Percentiles rank a stretch among this genome's conserved stretches.
phyloP scores from a whole-genome alignment of 192 early-diverging fungal genomes.

The Mycoemilia scoparia region DNA sequence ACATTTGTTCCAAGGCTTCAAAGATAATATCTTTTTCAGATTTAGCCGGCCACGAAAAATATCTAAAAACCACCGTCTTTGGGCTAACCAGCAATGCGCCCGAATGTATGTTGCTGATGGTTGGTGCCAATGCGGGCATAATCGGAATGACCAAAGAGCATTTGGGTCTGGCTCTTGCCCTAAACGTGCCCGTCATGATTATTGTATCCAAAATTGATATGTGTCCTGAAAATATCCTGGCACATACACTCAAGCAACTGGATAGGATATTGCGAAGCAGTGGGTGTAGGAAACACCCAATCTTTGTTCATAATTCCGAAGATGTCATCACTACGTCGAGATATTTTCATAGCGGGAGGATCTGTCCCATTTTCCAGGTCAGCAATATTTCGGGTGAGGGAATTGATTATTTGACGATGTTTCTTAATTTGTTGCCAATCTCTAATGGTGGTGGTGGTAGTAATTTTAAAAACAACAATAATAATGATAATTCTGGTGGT shows the following conservation, averaged over 20 bases:
- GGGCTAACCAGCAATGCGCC: conserved; percentile 84
- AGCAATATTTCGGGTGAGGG: conserved; percentile 78
- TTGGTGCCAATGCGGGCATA: conserved; percentile 68
- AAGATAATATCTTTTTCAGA: conserved; percentile 58
- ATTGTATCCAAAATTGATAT: conserved; percentile 92
- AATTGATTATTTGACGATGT: conserved; percentile 52
- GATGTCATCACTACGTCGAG: conserved; percentile 65
- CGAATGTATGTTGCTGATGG: conserved; percentile 85
- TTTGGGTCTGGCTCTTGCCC: conserved; percentile 68
- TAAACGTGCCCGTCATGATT: conserved; percentile 75
- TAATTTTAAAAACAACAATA: too few species aligned
- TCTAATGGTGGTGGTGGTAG: too few species aligned
- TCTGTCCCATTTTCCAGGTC: conserved; percentile 91
- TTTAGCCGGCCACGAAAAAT: conserved; percentile 86
- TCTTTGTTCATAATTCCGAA: conserved; percentile 54
- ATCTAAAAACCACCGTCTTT: conserved; percentile 89
- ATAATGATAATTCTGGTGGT: too few species aligned
- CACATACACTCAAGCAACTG: conserved; percentile 65
- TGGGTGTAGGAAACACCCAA: conserved; percentile 81
- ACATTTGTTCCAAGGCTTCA: conserved; percentile 51
- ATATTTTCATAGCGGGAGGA: conserved; percentile 68
- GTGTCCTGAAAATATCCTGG: conserved; percentile 71
- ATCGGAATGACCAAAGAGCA: conserved; percentile 92
- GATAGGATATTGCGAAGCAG: conserved; percentile 67
- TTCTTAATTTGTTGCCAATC: conserved; percentile 66